Percentiles rank a stretch among this genome's conserved stretches.
These are phyloP conservation scores for Scheffersomyces cryptocercus DNA, from an alignment of 1,139 yeast species.

Conservation along the genomic window DNA sequence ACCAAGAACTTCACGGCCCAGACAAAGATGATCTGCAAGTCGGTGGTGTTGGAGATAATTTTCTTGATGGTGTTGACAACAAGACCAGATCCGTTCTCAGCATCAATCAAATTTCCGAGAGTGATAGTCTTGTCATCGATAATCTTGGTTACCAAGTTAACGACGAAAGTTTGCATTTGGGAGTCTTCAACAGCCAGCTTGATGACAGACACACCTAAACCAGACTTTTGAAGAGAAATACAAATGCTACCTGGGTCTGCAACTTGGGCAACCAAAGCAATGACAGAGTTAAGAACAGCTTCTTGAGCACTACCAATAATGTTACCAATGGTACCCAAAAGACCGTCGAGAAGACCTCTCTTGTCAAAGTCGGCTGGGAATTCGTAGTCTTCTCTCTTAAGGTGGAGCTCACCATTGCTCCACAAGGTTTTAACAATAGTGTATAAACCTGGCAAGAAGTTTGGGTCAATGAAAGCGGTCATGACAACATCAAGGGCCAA, in stretches of 20 bases:
- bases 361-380: not conserved
- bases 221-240: constrained; percentile 29
- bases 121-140: constrained; percentile 20
- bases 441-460: constrained; percentile 22
- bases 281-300: constrained; percentile 8
- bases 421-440: constrained; percentile 17
- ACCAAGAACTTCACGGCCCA: not conserved
- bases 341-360: constrained; percentile 6
- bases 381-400: constrained; percentile 6
- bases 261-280: constrained; percentile 16
- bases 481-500: constrained; percentile 30
- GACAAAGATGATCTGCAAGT: constrained; percentile 5
- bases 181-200: constrained; percentile 21
- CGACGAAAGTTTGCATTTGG: constrained; percentile 22
- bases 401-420: constrained; percentile 12
- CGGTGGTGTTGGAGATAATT: constrained; percentile 11
- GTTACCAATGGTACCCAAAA: constrained; percentile 3
- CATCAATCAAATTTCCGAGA: constrained; percentile 11
- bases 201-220: constrained; percentile 27
- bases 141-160: constrained; percentile 18
- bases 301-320: constrained; percentile 6
- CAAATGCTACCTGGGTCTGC: constrained; percentile 21
- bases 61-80: constrained; percentile 8
- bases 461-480: constrained; percentile 22
- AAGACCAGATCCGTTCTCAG: constrained; percentile 14